Evolutionary conservation across 139 green algal species (phyloP), one percentile per base, ranked within the genome.

Genomic region (Axilococcus clingmanii): DNA sequence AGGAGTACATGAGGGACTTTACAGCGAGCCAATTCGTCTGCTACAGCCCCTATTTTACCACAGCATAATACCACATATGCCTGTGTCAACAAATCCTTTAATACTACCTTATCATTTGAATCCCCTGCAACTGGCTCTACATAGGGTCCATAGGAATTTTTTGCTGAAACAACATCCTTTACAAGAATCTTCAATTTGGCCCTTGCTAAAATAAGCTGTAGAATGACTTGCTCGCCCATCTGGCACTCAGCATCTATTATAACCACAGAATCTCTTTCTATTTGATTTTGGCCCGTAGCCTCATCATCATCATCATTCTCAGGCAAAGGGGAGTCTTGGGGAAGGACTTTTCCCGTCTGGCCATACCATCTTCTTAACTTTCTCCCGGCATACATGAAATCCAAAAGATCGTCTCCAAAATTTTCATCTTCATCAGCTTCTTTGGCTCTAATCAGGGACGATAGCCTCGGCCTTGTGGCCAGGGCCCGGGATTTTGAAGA

Each of bases 281-380:
- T 30, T 25, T 16, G 23, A 28, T 48, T 29, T 44, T 56, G 54
- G 16, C 55, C 50, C 1, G 54, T 40, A 15, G 37, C 52, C 6
- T 53, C 30, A 41, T 56, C 29, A 14, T 48, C 40, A 22, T 8
- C 40, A 48, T 48, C 40, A 15, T 29, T 4, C 27, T 22, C 19
- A n/a, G 20, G 20, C 27, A 31, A 9, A 38, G 33, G 12, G 12
- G 33, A 38, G 6, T 69, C 62, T 3, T 40, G 45, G 7, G 62
- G 62, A 29, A 70, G 31, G 31, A 70, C 62, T 36, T 65, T 35
- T 9, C 62, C 62, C 25, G 65, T 54, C 22, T 55, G 40, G 6
- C 54, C 54, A 62, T 62, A 62, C 62, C 62, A 70, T 44, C 55
- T 59, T 43, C 62, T 25, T 20, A 70, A 52, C 46, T 68, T 67